Evolutionary conservation across 2,329 filamentous ascomycete genomes (phyloP).

Genomic region (Aspergillus flavus): DNA sequence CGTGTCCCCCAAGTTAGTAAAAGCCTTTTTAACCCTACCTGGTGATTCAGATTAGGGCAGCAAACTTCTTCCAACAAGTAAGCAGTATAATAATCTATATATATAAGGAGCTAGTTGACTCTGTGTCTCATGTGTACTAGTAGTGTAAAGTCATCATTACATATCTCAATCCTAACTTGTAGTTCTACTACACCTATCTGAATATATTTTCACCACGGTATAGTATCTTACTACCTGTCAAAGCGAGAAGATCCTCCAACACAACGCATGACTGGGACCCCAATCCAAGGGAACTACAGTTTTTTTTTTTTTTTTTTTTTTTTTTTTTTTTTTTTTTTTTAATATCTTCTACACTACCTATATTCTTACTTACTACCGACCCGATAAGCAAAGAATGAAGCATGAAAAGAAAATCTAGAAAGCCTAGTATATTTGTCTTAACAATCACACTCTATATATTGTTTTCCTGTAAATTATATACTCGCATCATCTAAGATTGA

Average conservation of each 20-base stretch:
- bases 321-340: background rate
- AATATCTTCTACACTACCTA: background rate
- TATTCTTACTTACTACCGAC: background rate
- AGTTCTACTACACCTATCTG: background rate
- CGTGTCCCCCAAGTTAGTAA: background rate
- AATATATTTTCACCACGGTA: too few relatives aligned
- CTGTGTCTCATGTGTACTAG: background rate
- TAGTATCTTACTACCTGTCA: too few relatives aligned
- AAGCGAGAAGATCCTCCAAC: background rate
- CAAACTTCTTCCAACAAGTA: too few relatives aligned
- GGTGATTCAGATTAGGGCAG: background rate
- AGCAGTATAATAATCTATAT: too few relatives aligned
- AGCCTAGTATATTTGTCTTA: background rate
- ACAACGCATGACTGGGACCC: background rate
- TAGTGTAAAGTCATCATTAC: background rate
- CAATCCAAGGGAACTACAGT: background rate
- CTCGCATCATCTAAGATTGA: conserved; percentile 30
- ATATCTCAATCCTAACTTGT: background rate
- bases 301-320: background rate
- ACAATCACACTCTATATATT: background rate
- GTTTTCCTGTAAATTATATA: background rate
- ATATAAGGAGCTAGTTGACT: too few relatives aligned
- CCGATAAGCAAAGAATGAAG: background rate
- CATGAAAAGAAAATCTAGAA: background rate
- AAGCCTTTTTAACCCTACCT: background rate